A percentile compares a stretch with the other conserved stretches of the same genome.
phyloP scores from a whole-genome alignment of 305 asterid species.

The Petunia hybrid region DNA sequence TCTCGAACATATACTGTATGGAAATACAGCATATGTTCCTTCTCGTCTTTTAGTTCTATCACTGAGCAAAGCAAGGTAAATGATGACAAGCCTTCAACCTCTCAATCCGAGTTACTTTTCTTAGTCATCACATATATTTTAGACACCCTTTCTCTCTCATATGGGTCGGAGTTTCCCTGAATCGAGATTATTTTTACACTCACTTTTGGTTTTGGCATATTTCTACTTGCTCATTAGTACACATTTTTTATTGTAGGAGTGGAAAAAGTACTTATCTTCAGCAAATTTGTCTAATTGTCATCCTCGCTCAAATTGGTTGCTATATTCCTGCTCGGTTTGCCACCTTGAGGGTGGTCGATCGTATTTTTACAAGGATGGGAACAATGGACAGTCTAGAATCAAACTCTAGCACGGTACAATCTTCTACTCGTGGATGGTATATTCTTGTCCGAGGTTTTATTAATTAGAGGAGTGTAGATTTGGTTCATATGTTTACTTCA shows the following conservation, averaged over 20 bases:
- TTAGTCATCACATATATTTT: neutral
- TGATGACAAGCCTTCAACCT: slow-evolving; percentile 5
- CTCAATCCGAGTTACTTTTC: neutral
- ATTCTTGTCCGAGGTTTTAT: neutral
- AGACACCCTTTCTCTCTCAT: neutral
- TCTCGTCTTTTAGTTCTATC: slow-evolving; percentile 1
- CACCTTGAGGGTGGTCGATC: slow-evolving; percentile 84
- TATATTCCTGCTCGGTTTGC: slow-evolving; percentile 94
- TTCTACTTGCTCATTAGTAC: slow-evolving; percentile 24
- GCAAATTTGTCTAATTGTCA: slow-evolving; percentile 85
- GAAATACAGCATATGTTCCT: slow-evolving; percentile 17
- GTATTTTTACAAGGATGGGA: slow-evolving; percentile 98
- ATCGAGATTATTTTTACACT: neutral
- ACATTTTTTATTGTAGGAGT: slow-evolving; percentile 65
- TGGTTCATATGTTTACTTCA: slow-evolving; percentile 7
- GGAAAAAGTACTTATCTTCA: slow-evolving; percentile 99
- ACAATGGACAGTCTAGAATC: slow-evolving; percentile 88
- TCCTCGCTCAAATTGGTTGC: slow-evolving; percentile 98
- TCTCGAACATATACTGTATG: neutral
- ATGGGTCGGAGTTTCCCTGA: neutral
- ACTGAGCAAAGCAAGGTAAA: slow-evolving; percentile 2
- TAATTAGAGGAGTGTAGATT: neutral
- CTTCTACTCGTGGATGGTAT: slow-evolving; percentile 25
- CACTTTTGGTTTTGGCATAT: slow-evolving; percentile 30
- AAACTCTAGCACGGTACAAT: slow-evolving; percentile 90